A percentile compares a stretch with the other conserved stretches of the same genome.
These are phyloP conservation scores for Curvularia hawaiiensis DNA, from an alignment of 2,329 filamentous ascomycete species.

Conservation along the genomic window DNA sequence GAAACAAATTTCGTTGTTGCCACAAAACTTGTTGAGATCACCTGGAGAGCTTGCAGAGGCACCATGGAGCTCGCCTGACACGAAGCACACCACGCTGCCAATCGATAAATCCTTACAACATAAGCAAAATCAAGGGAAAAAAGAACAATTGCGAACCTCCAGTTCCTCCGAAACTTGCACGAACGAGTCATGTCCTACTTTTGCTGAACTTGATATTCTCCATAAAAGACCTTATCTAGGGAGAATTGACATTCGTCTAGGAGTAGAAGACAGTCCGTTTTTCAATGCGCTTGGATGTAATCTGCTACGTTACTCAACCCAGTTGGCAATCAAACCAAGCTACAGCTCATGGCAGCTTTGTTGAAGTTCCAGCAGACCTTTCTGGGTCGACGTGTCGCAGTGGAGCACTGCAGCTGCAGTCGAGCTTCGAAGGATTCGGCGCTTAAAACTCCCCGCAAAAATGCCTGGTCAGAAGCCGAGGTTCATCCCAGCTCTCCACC, in stretches of 20 bases:
- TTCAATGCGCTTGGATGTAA: too few species aligned
- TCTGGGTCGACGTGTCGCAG: background rate
- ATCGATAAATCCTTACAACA: slow-evolving; percentile 2
- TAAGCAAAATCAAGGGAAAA: slow-evolving; percentile 5
- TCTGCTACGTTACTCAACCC: background rate
- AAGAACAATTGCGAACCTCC: slow-evolving; percentile 8
- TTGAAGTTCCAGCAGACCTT: background rate
- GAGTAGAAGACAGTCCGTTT: background rate
- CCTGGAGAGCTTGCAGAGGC: slow-evolving; percentile 13
- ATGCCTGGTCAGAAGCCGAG: slow-evolving; percentile 19
- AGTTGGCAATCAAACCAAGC: background rate
- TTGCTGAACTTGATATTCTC: background rate
- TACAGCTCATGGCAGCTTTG: too few species aligned
- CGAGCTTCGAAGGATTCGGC: background rate
- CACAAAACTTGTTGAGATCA: slow-evolving; percentile 6
- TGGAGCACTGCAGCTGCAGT: background rate
- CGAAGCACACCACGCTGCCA: background rate
- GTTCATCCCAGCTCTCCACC: slow-evolving; percentile 22
- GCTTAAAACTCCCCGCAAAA: slow-evolving; percentile 14
- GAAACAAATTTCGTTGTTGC: too few species aligned
- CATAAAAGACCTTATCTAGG: background rate
- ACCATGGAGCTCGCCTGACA: background rate
- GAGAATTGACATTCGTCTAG: background rate
- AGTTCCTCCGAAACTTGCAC: slow-evolving; percentile 1
- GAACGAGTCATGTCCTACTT: background rate